phyloP scores from a whole-genome alignment of 495 filamentous ascomycete species.

The Lophium mytilinum region DNA sequence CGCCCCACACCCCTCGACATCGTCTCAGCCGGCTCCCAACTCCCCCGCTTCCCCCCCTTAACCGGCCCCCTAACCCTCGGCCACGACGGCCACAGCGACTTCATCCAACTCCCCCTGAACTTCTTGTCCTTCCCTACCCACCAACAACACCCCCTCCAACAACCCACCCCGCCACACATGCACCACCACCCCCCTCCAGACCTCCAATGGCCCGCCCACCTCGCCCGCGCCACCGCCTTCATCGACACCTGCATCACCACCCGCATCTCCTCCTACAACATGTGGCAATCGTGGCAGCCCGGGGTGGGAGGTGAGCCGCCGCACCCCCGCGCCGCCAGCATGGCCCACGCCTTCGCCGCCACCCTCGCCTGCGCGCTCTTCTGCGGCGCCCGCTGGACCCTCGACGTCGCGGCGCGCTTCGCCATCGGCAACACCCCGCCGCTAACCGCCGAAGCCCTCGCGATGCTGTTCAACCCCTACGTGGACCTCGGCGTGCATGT shows the following conservation, averaged over 20 bases:
- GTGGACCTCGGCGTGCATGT: constrained; percentile 2
- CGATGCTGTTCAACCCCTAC: constrained; percentile 7
- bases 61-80: constrained; percentile 11
- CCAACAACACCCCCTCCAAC: background rate
- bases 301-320: too few relatives aligned
- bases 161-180: too few relatives aligned
- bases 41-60: constrained; percentile 2
- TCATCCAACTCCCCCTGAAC: constrained; percentile 25
- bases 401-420: constrained; percentile 16
- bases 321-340: constrained; percentile 15
- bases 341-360: constrained; percentile 26
- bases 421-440: background rate
- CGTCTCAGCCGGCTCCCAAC: background rate
- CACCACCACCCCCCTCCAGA: background rate
- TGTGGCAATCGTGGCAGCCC: constrained; percentile 7
- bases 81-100: constrained; percentile 20
- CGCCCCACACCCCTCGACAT: constrained; percentile 27
- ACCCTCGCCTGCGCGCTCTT: constrained; percentile 27
- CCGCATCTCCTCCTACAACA: background rate
- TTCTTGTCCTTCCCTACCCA: constrained; percentile 21
- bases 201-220: constrained; percentile 7
- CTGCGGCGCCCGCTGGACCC: constrained; percentile 25
- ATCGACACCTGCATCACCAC: constrained; percentile 19
- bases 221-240: constrained; percentile 17
- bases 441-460: constrained; percentile 1